A percentile compares a stretch with the other conserved stretches of the same genome.
Conservation (phyloP, 805 yeast species). For the Ascoidea rubescens region DNA sequence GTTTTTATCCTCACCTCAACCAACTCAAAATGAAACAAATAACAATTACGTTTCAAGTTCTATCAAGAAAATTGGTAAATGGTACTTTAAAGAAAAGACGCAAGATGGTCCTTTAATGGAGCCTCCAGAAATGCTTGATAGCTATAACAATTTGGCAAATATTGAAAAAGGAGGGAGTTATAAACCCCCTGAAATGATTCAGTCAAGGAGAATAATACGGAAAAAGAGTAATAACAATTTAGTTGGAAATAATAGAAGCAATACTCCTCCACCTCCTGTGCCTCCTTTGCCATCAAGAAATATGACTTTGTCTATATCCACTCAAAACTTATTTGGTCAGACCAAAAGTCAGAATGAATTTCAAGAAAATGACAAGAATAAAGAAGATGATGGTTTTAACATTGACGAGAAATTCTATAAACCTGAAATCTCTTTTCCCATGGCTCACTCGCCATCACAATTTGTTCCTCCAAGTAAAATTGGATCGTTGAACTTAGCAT, state of each 20-base stretch:
- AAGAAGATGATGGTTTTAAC: not conserved
- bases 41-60: conserved; percentile 29
- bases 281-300: too few relatives aligned
- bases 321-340: too few relatives aligned
- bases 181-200: conserved; percentile 56
- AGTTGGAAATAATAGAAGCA: too few relatives aligned
- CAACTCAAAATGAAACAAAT: conserved; percentile 12
- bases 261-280: too few relatives aligned
- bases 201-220: conserved; percentile 33
- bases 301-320: too few relatives aligned
- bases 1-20: conserved; percentile 7
- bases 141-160: conserved; percentile 4
- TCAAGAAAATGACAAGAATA: too few relatives aligned
- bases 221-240: conserved; percentile 13
- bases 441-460: not conserved
- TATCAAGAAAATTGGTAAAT: conserved; percentile 46
- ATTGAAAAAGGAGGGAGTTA: conserved; percentile 12
- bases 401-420: not conserved
- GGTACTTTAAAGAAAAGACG: conserved; percentile 43
- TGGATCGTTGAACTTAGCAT: too few relatives aligned
- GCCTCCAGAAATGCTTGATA: not conserved
- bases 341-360: conserved; percentile 2
- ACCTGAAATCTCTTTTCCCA: conserved; percentile 1
- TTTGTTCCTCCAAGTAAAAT: conserved; percentile 2
- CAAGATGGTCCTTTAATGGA: conserved; percentile 6